Percentiles rank a stretch among this genome's conserved stretches.
Conservation (phyloP, 2,329 filamentous ascomycete species). For the Trichothecium roseum region DNA sequence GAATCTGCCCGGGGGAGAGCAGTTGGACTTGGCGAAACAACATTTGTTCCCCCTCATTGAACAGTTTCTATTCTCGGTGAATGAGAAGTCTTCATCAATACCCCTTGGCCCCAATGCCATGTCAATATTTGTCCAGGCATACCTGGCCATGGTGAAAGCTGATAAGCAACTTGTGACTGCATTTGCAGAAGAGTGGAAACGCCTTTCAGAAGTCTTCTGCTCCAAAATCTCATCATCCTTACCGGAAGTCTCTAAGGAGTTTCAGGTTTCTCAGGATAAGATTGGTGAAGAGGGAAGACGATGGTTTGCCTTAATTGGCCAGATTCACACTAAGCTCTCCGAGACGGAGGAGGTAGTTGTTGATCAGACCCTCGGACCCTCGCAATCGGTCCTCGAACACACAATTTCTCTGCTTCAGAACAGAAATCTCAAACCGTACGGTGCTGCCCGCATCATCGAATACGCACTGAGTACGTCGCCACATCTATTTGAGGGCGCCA, state of each 20-base stretch:
- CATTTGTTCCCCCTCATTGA: conserved; percentile 44
- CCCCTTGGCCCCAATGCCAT: conserved; percentile 22
- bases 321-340: conserved; percentile 26
- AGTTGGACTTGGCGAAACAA: conserved; percentile 33
- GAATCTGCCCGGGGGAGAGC: conserved; percentile 33
- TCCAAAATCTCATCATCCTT: conserved; percentile 62
- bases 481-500: conserved; percentile 25
- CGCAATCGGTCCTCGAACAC: conserved; percentile 18
- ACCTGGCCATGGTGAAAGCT: conserved; percentile 30
- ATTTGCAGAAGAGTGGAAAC: conserved; percentile 50
- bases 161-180: conserved; percentile 32
- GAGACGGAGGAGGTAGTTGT: conserved; percentile 11
- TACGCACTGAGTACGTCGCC: conserved; percentile 26
- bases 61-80: conserved; percentile 38
- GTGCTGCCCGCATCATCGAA: conserved; percentile 37
- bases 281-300: conserved; percentile 57
- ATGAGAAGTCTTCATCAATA: conserved; percentile 24
- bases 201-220: conserved; percentile 50
- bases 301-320: conserved; percentile 51
- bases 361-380: conserved; percentile 18
- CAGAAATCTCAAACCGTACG: conserved; percentile 47
- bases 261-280: conserved; percentile 58
- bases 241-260: conserved; percentile 73
- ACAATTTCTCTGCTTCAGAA: conserved; percentile 32
- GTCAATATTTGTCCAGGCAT: conserved; percentile 35